Evolutionary conservation across 805 yeast species (phyloP), one percentile per base, ranked within the genome.

Genomic region (Debaryomyces prosopidis): DNA sequence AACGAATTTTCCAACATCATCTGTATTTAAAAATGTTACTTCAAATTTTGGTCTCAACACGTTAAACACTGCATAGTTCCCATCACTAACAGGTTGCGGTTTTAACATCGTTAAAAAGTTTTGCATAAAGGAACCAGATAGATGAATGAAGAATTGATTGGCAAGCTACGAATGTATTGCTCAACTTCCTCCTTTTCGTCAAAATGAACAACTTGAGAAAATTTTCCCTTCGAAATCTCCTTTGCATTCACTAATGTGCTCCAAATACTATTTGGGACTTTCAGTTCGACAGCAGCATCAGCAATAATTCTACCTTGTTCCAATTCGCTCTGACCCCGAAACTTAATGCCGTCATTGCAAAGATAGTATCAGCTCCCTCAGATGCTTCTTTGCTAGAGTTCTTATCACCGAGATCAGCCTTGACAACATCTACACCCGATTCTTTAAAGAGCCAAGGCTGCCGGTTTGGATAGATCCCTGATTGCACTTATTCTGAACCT

Each of bases 401-500:
- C n/a, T 17, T 31, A 33, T 46, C 38, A 6, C 17, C 30, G 1
- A 34, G 19, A 31, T 53, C 54, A 1, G 39, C 53, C 16, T 32
- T 31, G 15, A 49, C 52, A n/a, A 53, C 50, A 15, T 53, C 55
- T 10, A 42, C 48, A 2, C 57, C 55, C 26, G 34, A 42, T 12
- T 39, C 20, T 20, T n/a, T 11, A 12, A 27, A 52, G 48, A 6
- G 20, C 44, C 35, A 39, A 18, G 19, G 49, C 40, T n/a, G 36
- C 23, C 6, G 20, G 18, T 4, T 19, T 34, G 6, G 43, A 9
- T 8, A 47, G 33, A 38, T 51, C 42, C 10, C 54, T 52, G 17
- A 52, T 30, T 12, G 37, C 56, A 15, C 56, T 42, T 19, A 52
- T 41, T 20, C 20, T 49, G 68, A 8, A 52, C 53, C 38, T 73